Percentiles rank a stretch among this genome's conserved stretches.
Conservation (phyloP, 441 rosid genomes). For the Populus hybrid region DNA sequence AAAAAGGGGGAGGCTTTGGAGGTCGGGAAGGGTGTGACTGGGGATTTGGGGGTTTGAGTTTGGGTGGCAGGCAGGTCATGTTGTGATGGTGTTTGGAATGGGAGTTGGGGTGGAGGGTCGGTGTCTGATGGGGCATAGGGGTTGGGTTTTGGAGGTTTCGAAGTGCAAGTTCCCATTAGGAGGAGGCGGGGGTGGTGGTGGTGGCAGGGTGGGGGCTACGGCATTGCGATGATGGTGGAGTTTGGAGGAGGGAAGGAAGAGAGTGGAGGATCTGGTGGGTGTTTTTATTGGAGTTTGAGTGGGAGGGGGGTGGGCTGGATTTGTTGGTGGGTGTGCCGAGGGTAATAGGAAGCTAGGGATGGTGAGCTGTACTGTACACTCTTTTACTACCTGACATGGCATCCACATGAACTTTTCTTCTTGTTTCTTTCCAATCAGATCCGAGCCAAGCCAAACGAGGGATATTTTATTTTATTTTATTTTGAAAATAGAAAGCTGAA, state of each 20-base stretch:
- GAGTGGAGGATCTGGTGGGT: neutral
- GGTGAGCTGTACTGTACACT: neutral
- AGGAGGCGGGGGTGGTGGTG: neutral
- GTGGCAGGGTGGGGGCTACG: neutral
- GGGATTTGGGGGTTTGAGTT: conserved; percentile 34
- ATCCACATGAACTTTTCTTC: neutral
- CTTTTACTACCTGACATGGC: neutral
- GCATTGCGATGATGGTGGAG: neutral
- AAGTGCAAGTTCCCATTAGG: conserved; percentile 71
- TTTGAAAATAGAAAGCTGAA: neutral
- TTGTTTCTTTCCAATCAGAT: neutral
- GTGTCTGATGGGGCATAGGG: conserved; percentile 53
- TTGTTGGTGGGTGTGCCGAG: neutral
- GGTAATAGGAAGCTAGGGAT: neutral
- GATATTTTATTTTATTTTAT: neutral
- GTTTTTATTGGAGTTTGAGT: neutral
- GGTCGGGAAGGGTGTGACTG: conserved; percentile 16
- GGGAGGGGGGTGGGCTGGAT: neutral
- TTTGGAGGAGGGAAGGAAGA: neutral
- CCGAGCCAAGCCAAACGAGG: neutral
- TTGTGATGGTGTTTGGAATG: neutral
- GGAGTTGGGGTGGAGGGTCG: neutral
- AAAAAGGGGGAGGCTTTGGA: conserved; percentile 58
- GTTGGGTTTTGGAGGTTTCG: conserved; percentile 71
- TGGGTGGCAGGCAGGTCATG: conserved; percentile 32